phyloP scores from a whole-genome alignment of 306 rosid species.

The Chamaecrista fasciculata region DNA sequence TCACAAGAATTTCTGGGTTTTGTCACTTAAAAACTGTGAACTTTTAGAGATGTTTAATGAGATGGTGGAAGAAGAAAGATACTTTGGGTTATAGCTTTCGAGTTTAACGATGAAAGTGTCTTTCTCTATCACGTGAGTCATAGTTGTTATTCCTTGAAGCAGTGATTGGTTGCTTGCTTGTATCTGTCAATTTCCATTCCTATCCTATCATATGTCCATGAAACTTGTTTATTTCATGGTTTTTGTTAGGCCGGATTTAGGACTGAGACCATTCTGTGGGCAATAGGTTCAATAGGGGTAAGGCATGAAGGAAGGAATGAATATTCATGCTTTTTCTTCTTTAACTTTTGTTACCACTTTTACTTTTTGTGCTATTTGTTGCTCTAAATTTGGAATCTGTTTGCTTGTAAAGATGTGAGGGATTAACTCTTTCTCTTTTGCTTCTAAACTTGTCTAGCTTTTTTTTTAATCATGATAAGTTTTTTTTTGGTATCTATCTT shows the following conservation, averaged over 20 bases:
- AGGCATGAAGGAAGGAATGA: background rate
- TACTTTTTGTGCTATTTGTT: background rate
- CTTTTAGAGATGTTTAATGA: conserved; percentile 32
- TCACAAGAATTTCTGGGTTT: conserved; percentile 40
- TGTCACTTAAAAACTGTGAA: conserved; percentile 52
- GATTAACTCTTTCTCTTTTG: background rate
- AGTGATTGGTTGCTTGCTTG: conserved; percentile 23
- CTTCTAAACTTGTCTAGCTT: too few species aligned
- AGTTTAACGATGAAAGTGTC: conserved; percentile 71
- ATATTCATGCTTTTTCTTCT: background rate
- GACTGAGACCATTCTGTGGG: background rate
- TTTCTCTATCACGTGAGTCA: conserved; percentile 51
- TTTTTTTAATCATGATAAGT: too few species aligned
- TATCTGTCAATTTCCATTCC: background rate
- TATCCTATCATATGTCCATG: background rate
- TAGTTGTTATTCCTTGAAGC: conserved; percentile 26
- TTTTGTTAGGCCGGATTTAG: background rate
- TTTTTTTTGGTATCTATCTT: too few species aligned
- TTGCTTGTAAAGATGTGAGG: background rate
- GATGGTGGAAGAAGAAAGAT: conserved; percentile 37
- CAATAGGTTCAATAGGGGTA: background rate
- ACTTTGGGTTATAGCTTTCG: conserved; percentile 48
- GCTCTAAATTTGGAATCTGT: background rate
- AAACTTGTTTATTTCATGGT: conserved; percentile 1
- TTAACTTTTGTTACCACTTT: background rate